Evolutionary conservation across 2,329 filamentous ascomycete species (phyloP).

Genomic region (Epichloe gansuensis): DNA sequence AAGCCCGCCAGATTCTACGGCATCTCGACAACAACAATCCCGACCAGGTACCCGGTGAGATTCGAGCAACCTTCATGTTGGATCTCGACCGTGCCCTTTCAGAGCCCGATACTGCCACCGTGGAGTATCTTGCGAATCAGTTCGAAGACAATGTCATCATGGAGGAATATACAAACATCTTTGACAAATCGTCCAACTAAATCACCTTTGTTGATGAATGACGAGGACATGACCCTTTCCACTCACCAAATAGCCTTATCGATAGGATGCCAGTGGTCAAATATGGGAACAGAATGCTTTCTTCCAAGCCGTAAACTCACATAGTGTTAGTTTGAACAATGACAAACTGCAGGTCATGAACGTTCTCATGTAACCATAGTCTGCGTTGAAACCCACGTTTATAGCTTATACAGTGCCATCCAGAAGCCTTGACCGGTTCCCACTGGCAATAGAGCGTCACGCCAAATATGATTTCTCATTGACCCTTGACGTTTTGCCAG

Average conservation of each 20-base stretch:
- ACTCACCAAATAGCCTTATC: too few relatives aligned
- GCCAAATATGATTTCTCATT: too few relatives aligned
- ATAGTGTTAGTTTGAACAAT: too few relatives aligned
- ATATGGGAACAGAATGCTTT: neutral
- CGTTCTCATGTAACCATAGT: too few relatives aligned
- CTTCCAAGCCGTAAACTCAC: neutral
- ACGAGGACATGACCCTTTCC: neutral
- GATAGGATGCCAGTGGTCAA: too few relatives aligned
- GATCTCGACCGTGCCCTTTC: constrained; percentile 24
- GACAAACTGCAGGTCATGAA: too few relatives aligned
- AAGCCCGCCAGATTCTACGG: constrained; percentile 19
- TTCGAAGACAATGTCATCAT: constrained; percentile 24
- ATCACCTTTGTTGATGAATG: neutral
- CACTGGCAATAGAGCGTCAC: too few relatives aligned
- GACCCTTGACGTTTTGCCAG: too few relatives aligned
- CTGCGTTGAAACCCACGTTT: too few relatives aligned
- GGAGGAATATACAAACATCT: constrained; percentile 18
- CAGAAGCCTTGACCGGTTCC: too few relatives aligned
- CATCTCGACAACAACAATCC: constrained; percentile 17
- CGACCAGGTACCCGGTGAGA: constrained; percentile 10
- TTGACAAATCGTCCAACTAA: constrained; percentile 3
- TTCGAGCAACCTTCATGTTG: constrained; percentile 25
- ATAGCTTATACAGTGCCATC: too few relatives aligned
- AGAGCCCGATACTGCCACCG: constrained; percentile 20
- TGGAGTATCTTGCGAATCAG: constrained; percentile 20